phyloP scores from a whole-genome alignment of 1,284 basidiomycete species.

The Porogramme epimiltina region DNA sequence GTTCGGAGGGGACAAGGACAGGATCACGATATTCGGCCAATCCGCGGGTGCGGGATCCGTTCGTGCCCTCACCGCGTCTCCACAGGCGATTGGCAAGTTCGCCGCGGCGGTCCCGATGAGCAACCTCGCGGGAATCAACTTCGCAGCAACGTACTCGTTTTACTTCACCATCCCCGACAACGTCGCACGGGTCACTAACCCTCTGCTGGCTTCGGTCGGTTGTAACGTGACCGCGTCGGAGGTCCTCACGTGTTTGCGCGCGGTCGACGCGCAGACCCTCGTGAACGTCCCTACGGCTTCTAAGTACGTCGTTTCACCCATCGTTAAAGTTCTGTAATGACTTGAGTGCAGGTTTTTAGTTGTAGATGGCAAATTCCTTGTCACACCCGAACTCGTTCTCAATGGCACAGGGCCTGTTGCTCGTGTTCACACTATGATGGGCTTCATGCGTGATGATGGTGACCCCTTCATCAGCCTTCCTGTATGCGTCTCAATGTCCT shows the following conservation, averaged over 20 bases:
- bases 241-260: constrained; percentile 35
- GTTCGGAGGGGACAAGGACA: constrained; percentile 39
- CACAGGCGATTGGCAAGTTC: constrained; percentile 46
- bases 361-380: constrained; percentile 47
- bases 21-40: constrained; percentile 43
- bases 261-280: constrained; percentile 33
- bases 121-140: constrained; percentile 48
- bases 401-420: constrained; percentile 40
- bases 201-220: constrained; percentile 37
- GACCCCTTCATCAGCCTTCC: constrained; percentile 37
- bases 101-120: constrained; percentile 49
- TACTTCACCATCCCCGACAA: constrained; percentile 40
- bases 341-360: constrained; percentile 38
- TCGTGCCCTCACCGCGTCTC: constrained; percentile 44
- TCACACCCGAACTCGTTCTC: constrained; percentile 39
- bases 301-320: constrained; percentile 24
- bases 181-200: constrained; percentile 32
- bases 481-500: constrained; percentile 11
- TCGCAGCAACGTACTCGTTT: constrained; percentile 42
- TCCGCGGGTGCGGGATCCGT: constrained; percentile 41
- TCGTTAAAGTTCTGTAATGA: neutral
- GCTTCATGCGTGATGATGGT: constrained; percentile 44
- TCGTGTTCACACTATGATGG: constrained; percentile 47
- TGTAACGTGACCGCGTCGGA: constrained; percentile 30
- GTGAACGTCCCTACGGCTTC: constrained; percentile 36